Base-by-base conservation (phyloP, 352 stramenopile species). In the Phytophthora tubulina region DNA sequence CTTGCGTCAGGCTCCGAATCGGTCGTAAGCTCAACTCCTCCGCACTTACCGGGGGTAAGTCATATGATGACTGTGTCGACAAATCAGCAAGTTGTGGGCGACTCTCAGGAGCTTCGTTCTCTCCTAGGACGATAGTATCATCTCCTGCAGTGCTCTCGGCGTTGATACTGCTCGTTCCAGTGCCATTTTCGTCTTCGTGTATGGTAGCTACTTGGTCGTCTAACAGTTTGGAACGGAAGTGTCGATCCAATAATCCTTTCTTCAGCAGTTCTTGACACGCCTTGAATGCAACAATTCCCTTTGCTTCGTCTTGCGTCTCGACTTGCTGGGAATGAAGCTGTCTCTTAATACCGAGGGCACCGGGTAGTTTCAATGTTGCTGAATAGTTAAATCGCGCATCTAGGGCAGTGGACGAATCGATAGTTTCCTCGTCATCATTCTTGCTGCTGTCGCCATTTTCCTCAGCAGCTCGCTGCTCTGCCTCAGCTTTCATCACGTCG, bases 261-360 rank as follows among this genome's bases (percentile, higher is more conserved):
- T 92, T 92, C 32, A 93, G 48, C 4, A 96, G 56, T 45, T 92
- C 82, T 73, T 92, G 75, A 46, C 86, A 93, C 2, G 82, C 89
- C 64, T 95, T 91, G 55, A 93, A 96, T 4, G 89, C 88, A 6
- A 90, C 88, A 57, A 96, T 95, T 1, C 86, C 85, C 44, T 94
- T 95, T 9, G 89, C 88, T 73, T 93, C 82, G 0, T 75, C 67
- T 39, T 90, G 76, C 0, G 80, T 85, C 39, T 68, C 63, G 1
- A 95, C 88, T 44, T 88, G 88, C n/a, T 84, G 76, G 11, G 84
- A 94, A 44, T 75, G 63, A 3, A 94, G 75, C 51, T 89, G 72
- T 21, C 88, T 89, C 56, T 90, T 92, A 8, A 93, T 85, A 5
- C 79, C 70, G 0, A 95, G 63, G 32, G 76, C 79, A 11, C 76